These are phyloP conservation scores for Tritrichomonas foetus DNA, from an alignment of 208 protist genomes.

Conservation along the genomic window DNA sequence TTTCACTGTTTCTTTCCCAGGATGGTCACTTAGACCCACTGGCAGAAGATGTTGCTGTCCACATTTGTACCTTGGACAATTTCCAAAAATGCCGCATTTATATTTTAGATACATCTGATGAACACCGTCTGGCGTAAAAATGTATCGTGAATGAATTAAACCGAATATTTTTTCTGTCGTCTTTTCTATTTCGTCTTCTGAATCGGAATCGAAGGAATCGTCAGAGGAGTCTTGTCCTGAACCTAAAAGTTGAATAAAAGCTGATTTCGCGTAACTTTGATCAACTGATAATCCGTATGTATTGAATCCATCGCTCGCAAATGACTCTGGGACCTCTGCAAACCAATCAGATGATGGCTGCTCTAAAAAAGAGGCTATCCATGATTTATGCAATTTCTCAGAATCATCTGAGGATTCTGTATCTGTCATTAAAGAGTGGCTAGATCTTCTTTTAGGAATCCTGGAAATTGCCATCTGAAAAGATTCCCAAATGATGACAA, in stretches of 20 bases:
- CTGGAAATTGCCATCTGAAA: no score
- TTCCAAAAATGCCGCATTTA: not conserved
- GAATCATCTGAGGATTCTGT: not conserved
- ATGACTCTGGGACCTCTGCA: not conserved
- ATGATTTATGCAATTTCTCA: not conserved
- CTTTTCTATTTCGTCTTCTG: slow-evolving; percentile 24
- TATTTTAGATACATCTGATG: slow-evolving; percentile 10
- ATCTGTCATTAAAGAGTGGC: not conserved
- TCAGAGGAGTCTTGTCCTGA: not conserved
- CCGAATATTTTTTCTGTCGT: not conserved
- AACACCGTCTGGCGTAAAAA: not conserved
- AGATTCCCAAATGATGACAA: no score
- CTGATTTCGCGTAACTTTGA: not conserved
- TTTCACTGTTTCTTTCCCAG: not conserved
- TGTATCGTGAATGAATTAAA: slow-evolving; percentile 4
- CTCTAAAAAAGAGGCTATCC: not conserved
- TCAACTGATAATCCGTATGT: not conserved
- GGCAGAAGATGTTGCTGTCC: not conserved
- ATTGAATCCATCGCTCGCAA: not conserved
- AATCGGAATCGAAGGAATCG: not conserved
- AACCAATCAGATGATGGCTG: not conserved
- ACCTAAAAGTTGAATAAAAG: not conserved
- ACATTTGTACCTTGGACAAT: not conserved
- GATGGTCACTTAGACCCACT: not conserved
- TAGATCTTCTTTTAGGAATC: no score